Base-by-base conservation (phyloP, 176 grass and related monocot species). In the Dactylis glomerata region DNA sequence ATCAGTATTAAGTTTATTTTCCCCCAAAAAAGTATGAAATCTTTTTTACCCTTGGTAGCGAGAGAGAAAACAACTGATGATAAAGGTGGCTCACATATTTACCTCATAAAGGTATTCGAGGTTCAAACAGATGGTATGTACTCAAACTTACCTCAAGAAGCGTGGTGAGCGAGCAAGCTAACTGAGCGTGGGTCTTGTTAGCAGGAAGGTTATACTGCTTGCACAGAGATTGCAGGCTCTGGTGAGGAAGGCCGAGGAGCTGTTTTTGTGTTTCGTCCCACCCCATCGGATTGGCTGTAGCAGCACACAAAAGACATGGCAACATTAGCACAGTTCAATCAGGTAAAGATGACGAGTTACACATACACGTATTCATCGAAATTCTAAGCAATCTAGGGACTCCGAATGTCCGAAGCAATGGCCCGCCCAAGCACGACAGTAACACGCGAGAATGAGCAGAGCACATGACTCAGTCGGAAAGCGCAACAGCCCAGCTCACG, bases 141-240 rank as follows among this genome's bases (percentile, higher is more conserved):
- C 45, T 31, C 26, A 80, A 75, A 76, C 61, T 77, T 83, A 92
- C 93, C 89, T 93, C 90, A 61, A 92, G 90, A 77, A 84, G 55
- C 37, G 45, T 83, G 28, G 89, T 89, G 19, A 98, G 77, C 17
- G 77, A 87, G 45, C 85, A 85, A 61, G 93, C 96, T 79, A 98
- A 64, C 57, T 92, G 87, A 70, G 89, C 42, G 40, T 92, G 93
- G 68, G 32, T 73, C 74, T 72, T 98, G 87, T 95, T 98, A 78
- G 87, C 73, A 23, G 92, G 87, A 63, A 98, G 89, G 57, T 90
- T 88, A 59, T 95, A 80, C 50, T 73, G 81, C 84, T 92, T 98
- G 87, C 93, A 98, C 51, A 98, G 86, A 73, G 56, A 74, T 78
- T 98, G 96, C 26, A 98, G 93, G 12, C 92, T 93, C 44, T 82